Conservation (phyloP, 192 early-diverging fungal genomes). For the Hyaloraphidium curvatum region DNA sequence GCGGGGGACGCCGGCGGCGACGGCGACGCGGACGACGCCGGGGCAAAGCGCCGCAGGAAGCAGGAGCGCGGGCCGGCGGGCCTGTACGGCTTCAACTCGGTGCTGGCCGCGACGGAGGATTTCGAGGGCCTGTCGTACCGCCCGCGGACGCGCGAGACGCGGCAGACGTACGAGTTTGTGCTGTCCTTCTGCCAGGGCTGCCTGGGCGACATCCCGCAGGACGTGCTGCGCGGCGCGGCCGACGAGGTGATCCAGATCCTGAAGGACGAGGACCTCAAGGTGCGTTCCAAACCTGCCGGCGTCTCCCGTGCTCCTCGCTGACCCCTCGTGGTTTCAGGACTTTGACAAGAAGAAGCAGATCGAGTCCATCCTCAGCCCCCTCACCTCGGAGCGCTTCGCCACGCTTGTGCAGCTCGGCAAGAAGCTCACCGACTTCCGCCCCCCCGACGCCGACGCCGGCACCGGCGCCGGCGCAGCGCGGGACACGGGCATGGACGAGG, state of each 20-base stretch:
- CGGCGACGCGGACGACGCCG: conserved; percentile 9
- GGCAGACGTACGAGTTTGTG: conserved; percentile 70
- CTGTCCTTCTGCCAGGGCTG: conserved; percentile 59
- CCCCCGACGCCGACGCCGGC: conserved; percentile 26
- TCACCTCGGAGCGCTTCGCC: conserved; percentile 68
- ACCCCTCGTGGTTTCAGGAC: conserved; percentile 21
- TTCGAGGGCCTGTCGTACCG: conserved; percentile 45
- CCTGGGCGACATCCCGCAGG: conserved; percentile 76
- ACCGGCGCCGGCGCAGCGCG: conserved; percentile 31
- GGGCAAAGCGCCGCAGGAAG: conserved; percentile 20
- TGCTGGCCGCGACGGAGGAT: conserved; percentile 4
- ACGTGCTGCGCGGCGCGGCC: conserved; percentile 72
- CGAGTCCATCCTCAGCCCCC: conserved; percentile 46
- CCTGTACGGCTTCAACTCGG: too few relatives aligned
- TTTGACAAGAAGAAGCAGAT: conserved; percentile 72
- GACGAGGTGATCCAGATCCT: conserved; percentile 66
- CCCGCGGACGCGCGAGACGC: conserved; percentile 80
- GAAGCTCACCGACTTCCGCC: conserved; percentile 77
- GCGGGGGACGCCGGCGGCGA: conserved; percentile 30
- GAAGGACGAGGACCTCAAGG: conserved; percentile 58
- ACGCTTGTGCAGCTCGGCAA: conserved; percentile 79
- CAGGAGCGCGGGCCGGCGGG: conserved; percentile 20
- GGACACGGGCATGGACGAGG: conserved; percentile 43
- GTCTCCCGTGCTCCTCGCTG: background rate
- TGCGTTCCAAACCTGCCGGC: background rate